Percentiles rank a stretch among this genome's conserved stretches.
These are phyloP conservation scores for Terfezia boudieri DNA, from an alignment of 495 filamentous ascomycete genomes.

Conservation along the genomic window DNA sequence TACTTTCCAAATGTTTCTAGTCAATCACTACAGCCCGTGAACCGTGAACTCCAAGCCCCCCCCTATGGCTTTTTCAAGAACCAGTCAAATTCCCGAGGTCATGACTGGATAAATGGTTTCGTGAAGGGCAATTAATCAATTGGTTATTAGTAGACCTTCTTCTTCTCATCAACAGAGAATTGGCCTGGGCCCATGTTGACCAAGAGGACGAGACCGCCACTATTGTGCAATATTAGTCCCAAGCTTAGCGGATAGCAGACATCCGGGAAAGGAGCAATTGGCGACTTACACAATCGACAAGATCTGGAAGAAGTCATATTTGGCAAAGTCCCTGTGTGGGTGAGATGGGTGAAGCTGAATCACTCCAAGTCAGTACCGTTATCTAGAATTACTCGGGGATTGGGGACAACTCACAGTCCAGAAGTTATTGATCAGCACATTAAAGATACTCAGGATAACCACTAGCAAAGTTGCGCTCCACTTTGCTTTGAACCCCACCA, in stretches of 20 bases:
- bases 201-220: constrained; percentile 75
- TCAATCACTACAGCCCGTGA: too few species aligned
- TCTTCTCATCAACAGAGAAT: constrained; percentile 98
- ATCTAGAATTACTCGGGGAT: background rate
- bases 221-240: constrained; percentile 18
- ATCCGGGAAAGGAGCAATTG: background rate
- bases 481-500: constrained; percentile 98
- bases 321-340: constrained; percentile 98
- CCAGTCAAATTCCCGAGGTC: too few species aligned
- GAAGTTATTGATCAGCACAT: constrained; percentile 96
- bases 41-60: too few species aligned
- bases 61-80: too few species aligned
- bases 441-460: constrained; percentile 86
- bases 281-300: constrained; percentile 75
- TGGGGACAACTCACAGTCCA: constrained; percentile 64
- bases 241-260: too few species aligned
- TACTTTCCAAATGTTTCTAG: too few species aligned
- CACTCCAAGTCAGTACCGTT: constrained; percentile 12
- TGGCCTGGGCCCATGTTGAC: constrained; percentile 97
- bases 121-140: too few species aligned
- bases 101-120: too few species aligned
- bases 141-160: constrained; percentile 81
- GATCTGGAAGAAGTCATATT: constrained; percentile 99
- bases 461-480: constrained; percentile 88
- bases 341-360: constrained; percentile 84